Evolutionary conservation across 2,329 filamentous ascomycete species (phyloP).

Genomic region (Talaromyces sp.): DNA sequence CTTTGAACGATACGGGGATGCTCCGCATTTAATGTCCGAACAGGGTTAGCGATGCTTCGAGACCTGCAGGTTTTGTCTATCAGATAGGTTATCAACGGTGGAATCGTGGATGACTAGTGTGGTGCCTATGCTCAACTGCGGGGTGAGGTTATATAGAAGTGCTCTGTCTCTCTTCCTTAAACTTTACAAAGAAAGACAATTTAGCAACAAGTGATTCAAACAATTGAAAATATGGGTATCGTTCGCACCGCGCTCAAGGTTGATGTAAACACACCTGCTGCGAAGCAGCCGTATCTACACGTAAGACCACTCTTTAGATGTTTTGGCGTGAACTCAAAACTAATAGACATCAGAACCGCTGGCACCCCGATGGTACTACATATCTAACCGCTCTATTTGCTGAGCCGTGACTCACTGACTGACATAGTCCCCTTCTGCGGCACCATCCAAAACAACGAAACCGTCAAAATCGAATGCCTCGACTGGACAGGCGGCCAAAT

Average conservation of each 20-base stretch:
- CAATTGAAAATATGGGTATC: constrained; percentile 31
- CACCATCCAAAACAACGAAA: constrained; percentile 75
- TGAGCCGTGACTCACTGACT: background rate
- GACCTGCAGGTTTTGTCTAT: background rate
- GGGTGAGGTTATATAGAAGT: background rate
- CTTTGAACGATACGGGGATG: no score
- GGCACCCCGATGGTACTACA: constrained; percentile 79
- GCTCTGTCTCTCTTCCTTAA: background rate
- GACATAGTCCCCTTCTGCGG: constrained; percentile 66
- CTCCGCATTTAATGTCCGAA: background rate
- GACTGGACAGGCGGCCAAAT: constrained; percentile 81
- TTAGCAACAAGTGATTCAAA: background rate
- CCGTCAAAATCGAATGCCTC: constrained; percentile 88
- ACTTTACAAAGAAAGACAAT: background rate
- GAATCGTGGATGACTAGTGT: background rate
- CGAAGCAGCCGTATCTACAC: constrained; percentile 67
- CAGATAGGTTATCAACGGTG: background rate
- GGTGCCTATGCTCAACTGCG: background rate
- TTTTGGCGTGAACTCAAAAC: background rate
- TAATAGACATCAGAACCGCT: constrained; percentile 65
- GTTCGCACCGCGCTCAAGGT: constrained; percentile 72
- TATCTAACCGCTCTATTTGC: background rate
- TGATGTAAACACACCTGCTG: constrained; percentile 67
- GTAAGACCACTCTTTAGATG: constrained; percentile 37
- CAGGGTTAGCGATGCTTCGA: background rate